Base-by-base conservation (phyloP, 768 basidiomycete genomes). In the Leucocoprinus leucothites region DNA sequence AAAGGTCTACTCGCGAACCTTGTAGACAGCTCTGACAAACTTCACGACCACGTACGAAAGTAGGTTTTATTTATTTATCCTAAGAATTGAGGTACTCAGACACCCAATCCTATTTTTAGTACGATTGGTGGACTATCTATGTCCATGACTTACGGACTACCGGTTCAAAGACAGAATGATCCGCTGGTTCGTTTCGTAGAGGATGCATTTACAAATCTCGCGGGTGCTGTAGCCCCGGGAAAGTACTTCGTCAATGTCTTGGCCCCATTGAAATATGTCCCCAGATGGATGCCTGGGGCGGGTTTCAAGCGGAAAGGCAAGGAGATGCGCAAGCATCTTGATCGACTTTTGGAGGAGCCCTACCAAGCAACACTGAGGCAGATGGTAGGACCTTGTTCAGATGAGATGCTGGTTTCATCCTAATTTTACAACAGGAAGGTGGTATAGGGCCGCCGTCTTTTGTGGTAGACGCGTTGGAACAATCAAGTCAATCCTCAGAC, bases 251-350 rank as follows among this genome's bases (percentile, higher is more conserved):
- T 57, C 51, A 53, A 57, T 25, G 24, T 53, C 8, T n/a, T 60
- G 2, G 44, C 55, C 14, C 43, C 42, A 2, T 13, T 60, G 26
- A 31, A 41, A n/a, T 31, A 52, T 28, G 36, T 57, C 3, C 59
- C 59, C 5, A 26, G 46, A 2, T 60, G 56, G 59, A 28, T 60
- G 19, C 59, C 59, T 7, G 59, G 59, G 1, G 51, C 56, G 2
- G 41, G 46, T 1, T 49, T 57, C 45, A 56, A 60, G 40, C 55
- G 14, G 26, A 16, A 18, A 1, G 53, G 35, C n/a, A 38, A 26
- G 6, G 19, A 24, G 1, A 9, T 51, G 14, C 45, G 38, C 9
- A 9, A 38, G 3, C 18, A 19, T 3, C 2, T 36, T 18, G 8
- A 25, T 8, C 11, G n/a, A 45, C 26, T 47, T 18, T 35, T 35